A percentile compares a stretch with the other conserved stretches of the same genome.
These are phyloP conservation scores for Pseudomonodictys pantanalensis DNA, from an alignment of 495 filamentous ascomycete genomes.

Conservation along the genomic window DNA sequence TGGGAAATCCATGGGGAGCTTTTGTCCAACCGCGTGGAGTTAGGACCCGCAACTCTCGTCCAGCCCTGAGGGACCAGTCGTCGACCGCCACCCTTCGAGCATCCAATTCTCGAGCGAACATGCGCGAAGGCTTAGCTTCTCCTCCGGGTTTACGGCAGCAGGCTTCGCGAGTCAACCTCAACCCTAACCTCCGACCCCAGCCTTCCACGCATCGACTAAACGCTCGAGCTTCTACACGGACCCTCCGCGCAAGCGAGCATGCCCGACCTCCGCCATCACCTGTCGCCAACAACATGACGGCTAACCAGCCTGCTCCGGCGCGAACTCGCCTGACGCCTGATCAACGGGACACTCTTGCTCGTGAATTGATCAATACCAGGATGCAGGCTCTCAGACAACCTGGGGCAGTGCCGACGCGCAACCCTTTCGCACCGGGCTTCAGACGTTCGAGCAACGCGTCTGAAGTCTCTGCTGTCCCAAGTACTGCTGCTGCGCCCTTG, in stretches of 20 bases:
- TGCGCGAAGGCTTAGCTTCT: conserved; percentile 12
- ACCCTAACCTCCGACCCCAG: conserved; percentile 28
- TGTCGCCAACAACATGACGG: not conserved
- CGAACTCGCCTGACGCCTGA: conserved; percentile 19
- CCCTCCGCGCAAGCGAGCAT: conserved; percentile 28
- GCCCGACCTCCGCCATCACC: conserved; percentile 24
- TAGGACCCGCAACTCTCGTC: conserved; percentile 30
- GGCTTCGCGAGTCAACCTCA: conserved; percentile 28
- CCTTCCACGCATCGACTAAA: conserved; percentile 32
- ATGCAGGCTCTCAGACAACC: conserved; percentile 17
- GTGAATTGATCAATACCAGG: conserved; percentile 27
- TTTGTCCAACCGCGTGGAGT: conserved; percentile 25
- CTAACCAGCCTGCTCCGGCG: not conserved
- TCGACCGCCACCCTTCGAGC: conserved; percentile 36
- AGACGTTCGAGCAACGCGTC: conserved; percentile 17
- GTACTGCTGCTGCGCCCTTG: not conserved
- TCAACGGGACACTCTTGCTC: conserved; percentile 21
- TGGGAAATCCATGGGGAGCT: conserved; percentile 30
- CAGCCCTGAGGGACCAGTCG: conserved; percentile 34
- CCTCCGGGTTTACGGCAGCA: conserved; percentile 23
- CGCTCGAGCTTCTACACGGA: conserved; percentile 29
- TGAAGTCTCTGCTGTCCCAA: not conserved
- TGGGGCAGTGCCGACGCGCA: conserved; percentile 12
- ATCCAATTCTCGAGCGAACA: conserved; percentile 28
- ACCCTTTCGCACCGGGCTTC: conserved; percentile 19